phyloP scores from a whole-genome alignment of 2,329 filamentous ascomycete genomes.

The Talaromyces piceae region DNA sequence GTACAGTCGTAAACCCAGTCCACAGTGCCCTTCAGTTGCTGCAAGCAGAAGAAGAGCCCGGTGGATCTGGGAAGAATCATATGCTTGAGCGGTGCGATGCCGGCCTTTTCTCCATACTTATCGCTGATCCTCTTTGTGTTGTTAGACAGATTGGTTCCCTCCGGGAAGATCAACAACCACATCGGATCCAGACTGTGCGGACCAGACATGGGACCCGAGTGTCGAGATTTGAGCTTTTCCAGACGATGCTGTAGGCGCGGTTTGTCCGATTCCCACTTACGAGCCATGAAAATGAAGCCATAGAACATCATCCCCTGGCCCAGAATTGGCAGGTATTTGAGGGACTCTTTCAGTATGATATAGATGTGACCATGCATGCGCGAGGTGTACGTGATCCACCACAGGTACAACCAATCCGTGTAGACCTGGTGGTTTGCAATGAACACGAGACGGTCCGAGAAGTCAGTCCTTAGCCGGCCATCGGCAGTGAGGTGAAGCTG shows the following conservation, averaged over 20 bases:
- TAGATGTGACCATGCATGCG: slow-evolving; percentile 59
- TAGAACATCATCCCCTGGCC: slow-evolving; percentile 59
- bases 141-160: slow-evolving; percentile 55
- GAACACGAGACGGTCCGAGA: slow-evolving; percentile 54
- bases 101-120: slow-evolving; percentile 51
- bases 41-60: slow-evolving; percentile 54
- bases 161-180: slow-evolving; percentile 61
- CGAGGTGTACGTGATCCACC: slow-evolving; percentile 61
- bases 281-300: slow-evolving; percentile 58
- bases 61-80: slow-evolving; percentile 55
- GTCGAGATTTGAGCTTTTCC: slow-evolving; percentile 45
- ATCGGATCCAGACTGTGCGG: slow-evolving; percentile 50
- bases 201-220: slow-evolving; percentile 42
- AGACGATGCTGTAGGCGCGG: slow-evolving; percentile 52
- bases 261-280: slow-evolving; percentile 57
- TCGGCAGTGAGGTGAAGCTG: slow-evolving; percentile 51
- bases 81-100: slow-evolving; percentile 51
- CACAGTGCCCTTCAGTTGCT: slow-evolving; percentile 52
- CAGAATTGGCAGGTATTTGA: slow-evolving; percentile 56
- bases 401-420: slow-evolving; percentile 63
- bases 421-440: slow-evolving; percentile 62
- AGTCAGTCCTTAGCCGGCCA: slow-evolving; percentile 51
- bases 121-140: slow-evolving; percentile 50
- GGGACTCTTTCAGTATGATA: slow-evolving; percentile 59
- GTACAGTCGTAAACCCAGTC: slow-evolving; percentile 70